phyloP scores from a whole-genome alignment of 1,284 basidiomycete species.

The Ceratobasidium sp. region DNA sequence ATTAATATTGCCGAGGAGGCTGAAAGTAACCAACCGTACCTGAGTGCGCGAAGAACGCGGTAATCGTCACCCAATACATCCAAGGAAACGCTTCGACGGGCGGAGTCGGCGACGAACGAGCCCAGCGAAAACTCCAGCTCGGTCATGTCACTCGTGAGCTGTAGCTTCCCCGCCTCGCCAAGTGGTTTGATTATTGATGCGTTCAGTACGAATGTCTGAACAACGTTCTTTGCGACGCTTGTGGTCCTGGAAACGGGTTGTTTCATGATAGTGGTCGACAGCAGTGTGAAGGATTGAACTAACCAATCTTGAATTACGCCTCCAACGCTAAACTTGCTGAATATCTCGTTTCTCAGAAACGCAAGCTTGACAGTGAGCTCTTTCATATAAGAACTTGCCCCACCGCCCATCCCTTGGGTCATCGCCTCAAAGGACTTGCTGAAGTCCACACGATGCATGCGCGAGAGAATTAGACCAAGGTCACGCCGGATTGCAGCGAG shows the following conservation, averaged over 20 bases:
- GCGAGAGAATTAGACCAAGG: conserved; percentile 76
- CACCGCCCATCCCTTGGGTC: conserved; percentile 61
- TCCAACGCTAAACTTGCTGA: conserved; percentile 75
- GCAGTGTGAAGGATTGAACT: conserved; percentile 47
- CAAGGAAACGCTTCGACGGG: conserved; percentile 65
- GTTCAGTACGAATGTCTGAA: conserved; percentile 87
- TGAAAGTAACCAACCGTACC: conserved; percentile 60
- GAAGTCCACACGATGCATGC: conserved; percentile 86
- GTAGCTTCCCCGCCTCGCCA: conserved; percentile 88
- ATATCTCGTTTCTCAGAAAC: conserved; percentile 80
- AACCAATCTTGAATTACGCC: conserved; percentile 79
- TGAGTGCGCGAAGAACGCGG: conserved; percentile 78
- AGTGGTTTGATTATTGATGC: conserved; percentile 88
- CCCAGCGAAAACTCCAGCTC: conserved; percentile 91
- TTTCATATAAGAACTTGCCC: conserved; percentile 86
- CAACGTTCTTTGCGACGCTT: conserved; percentile 75
- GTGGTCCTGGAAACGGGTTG: conserved; percentile 64
- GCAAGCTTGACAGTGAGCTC: conserved; percentile 86
- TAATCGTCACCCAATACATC: conserved; percentile 84
- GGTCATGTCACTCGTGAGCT: conserved; percentile 94
- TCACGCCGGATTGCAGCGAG: conserved; percentile 81
- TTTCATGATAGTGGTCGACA: neutral
- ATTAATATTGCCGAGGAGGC: neutral
- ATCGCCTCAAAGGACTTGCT: conserved; percentile 61
- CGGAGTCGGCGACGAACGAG: conserved; percentile 70